Percentiles rank a stretch among this genome's conserved stretches.
Evolutionary conservation across 1,284 basidiomycete genomes (phyloP).

Genomic region (Gymnopus androsaceus): DNA sequence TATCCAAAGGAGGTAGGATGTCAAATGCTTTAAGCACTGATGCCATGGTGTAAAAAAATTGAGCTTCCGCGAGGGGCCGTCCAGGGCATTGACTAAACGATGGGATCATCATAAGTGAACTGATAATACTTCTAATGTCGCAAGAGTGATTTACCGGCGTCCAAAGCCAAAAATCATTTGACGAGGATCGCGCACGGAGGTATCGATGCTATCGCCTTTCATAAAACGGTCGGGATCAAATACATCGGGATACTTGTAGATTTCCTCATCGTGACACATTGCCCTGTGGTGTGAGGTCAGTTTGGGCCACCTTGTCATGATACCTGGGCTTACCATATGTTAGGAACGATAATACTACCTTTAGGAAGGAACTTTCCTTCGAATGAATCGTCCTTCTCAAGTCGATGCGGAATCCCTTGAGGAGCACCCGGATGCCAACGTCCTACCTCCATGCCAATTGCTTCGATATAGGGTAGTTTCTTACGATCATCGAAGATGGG

Average conservation of each 20-base stretch:
- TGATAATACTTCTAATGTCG: not conserved
- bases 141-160: slow-evolving; percentile 2
- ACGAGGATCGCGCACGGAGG: not conserved
- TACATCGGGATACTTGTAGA: slow-evolving; percentile 21
- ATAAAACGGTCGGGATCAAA: slow-evolving; percentile 27
- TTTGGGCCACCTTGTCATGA: too few relatives aligned
- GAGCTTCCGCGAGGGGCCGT: slow-evolving; percentile 4
- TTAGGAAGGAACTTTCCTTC: slow-evolving; percentile 28
- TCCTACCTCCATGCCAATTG: slow-evolving; percentile 44
- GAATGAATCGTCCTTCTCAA: slow-evolving; percentile 24
- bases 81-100: slow-evolving; percentile 9
- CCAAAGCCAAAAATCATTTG: slow-evolving; percentile 9
- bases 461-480: slow-evolving; percentile 51
- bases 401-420: slow-evolving; percentile 1
- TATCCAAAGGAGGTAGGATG: not conserved
- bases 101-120: not conserved
- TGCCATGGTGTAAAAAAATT: slow-evolving; percentile 3
- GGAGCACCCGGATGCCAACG: slow-evolving; percentile 29
- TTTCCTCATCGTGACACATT: slow-evolving; percentile 8
- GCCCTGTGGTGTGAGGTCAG: not conserved
- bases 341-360: slow-evolving; percentile 16
- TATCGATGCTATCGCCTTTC: not conserved
- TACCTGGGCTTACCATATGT: not conserved
- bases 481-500: slow-evolving; percentile 52
- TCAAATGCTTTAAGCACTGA: not conserved